Conservation (phyloP, 2,329 filamentous ascomycete species). For the Cordyceps cateniannulata region DNA sequence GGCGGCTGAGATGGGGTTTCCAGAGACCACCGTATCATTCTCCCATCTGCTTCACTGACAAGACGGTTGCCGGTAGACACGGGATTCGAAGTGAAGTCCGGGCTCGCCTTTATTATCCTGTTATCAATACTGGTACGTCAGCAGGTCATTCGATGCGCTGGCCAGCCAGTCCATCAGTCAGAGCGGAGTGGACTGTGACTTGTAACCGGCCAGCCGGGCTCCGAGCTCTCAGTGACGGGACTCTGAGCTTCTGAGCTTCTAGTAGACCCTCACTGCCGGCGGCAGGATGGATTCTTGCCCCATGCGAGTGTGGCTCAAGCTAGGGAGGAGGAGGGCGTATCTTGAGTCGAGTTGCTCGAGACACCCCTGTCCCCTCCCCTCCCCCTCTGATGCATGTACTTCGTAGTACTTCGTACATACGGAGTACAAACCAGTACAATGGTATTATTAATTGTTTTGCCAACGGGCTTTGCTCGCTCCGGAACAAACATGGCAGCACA, state of each 20-base stretch:
- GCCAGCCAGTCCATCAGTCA: background rate
- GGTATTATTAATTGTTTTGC: background rate
- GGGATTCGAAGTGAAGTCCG: slow-evolving; percentile 2
- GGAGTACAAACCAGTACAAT: background rate
- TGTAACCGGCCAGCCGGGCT: slow-evolving; percentile 3
- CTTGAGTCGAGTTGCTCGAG: background rate
- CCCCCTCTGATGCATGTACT: background rate
- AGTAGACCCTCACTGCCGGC: slow-evolving; percentile 1
- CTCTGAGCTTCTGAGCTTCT: background rate
- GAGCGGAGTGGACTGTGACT: background rate
- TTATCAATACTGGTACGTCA: background rate
- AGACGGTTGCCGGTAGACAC: background rate
- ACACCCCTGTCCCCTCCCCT: background rate
- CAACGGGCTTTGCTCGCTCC: background rate
- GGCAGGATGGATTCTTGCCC: slow-evolving; percentile 4
- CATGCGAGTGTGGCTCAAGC: background rate
- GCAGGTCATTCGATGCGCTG: background rate
- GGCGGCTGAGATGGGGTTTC: background rate
- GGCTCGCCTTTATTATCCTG: background rate
- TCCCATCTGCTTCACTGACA: too few species aligned
- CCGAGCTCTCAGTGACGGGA: background rate
- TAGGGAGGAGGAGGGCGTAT: background rate
- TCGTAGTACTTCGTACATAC: background rate
- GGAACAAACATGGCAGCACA: background rate
- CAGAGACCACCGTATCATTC: background rate